Base-by-base conservation (phyloP, 176 grass and related monocot genomes). In the Zoysia pacifica region DNA sequence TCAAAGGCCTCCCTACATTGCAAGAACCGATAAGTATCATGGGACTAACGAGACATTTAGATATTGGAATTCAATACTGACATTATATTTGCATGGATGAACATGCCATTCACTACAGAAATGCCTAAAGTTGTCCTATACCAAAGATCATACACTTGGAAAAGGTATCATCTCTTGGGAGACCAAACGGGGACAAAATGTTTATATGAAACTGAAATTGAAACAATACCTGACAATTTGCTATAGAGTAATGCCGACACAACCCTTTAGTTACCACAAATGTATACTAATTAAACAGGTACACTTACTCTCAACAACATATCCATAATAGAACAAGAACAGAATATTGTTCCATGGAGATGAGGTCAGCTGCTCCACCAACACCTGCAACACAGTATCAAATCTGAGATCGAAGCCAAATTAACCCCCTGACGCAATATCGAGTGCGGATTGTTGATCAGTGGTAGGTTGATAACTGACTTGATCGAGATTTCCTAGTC, bases 281-380 rank as follows among this genome's bases (percentile, higher is more conserved):
- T 72, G 9, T 59, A 15, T 69, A 79, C 38, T 46, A 20, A 20
- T 51, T 64, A n/a, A 16, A 56, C n/a, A 82, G n/a, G 9, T 75
- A 38, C 45, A 74, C 91, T 94, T 94, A 94, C 92, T 87, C 75
- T 97, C 95, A 75, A 94, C 91, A 79, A 94, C 77, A 53, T 90
- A 93, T 83, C 90, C 95, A 72, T 92, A 94, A 65, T 97, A 97
- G 48, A 89, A 76, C 83, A 97, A 80, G 70, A 97, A 97, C n/a
- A 97, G 66, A 47, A 97, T 49, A 59, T 94, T 83, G 81, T 90
- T 94, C 87, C 85, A 92, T 4, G 94, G 92, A 86, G 95, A 97
- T 60, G 79, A 84, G 6, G 90, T 93, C 64, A 94, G 39, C 77
- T 94, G 92, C 83, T 94, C 95, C 67, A 94, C 13, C 38, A 97